These are phyloP conservation scores for Endocalyx cinctus DNA, from an alignment of 2,329 filamentous ascomycete genomes.

Conservation along the genomic window DNA sequence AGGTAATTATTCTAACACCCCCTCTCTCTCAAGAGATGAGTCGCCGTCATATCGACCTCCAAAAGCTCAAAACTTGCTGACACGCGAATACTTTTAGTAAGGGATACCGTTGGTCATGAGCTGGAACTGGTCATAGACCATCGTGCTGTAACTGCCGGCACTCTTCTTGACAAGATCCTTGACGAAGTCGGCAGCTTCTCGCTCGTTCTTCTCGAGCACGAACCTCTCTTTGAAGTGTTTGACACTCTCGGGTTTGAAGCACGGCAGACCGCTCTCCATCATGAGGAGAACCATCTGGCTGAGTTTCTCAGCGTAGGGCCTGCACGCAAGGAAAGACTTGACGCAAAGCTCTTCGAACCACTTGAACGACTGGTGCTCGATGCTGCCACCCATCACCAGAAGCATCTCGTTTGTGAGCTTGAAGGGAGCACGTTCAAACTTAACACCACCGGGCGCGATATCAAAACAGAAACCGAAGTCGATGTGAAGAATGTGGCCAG, in stretches of 20 bases:
- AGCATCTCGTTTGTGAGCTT: constrained; percentile 98
- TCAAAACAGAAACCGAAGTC: constrained; percentile 99
- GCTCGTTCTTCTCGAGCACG: constrained; percentile 83
- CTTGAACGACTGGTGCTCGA: constrained; percentile 80
- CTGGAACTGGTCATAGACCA: constrained; percentile 97
- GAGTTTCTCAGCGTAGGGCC: constrained; percentile 84
- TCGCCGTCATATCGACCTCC: too few species aligned
- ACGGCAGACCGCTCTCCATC: constrained; percentile 93
- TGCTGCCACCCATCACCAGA: constrained; percentile 92
- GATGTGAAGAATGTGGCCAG: constrained; percentile 95
- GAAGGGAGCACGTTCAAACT: constrained; percentile 96
- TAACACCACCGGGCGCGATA: constrained; percentile 92
- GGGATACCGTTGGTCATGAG: constrained; percentile 95
- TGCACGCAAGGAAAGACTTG: constrained; percentile 86
- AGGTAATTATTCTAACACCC: too few species aligned
- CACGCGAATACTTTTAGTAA: too few species aligned
- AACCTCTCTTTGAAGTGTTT: constrained; percentile 90
- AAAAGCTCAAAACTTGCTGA: too few species aligned
- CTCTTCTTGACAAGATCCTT: constrained; percentile 84
- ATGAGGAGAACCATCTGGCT: constrained; percentile 87
- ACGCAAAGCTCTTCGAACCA: constrained; percentile 97
- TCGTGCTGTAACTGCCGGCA: constrained; percentile 84
- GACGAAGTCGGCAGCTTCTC: constrained; percentile 94
- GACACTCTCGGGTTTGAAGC: constrained; percentile 95
- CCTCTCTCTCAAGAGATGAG: too few species aligned